Conservation (phyloP, 2,329 filamentous ascomycete species). For the Ceratocystis lukuohia region DNA sequence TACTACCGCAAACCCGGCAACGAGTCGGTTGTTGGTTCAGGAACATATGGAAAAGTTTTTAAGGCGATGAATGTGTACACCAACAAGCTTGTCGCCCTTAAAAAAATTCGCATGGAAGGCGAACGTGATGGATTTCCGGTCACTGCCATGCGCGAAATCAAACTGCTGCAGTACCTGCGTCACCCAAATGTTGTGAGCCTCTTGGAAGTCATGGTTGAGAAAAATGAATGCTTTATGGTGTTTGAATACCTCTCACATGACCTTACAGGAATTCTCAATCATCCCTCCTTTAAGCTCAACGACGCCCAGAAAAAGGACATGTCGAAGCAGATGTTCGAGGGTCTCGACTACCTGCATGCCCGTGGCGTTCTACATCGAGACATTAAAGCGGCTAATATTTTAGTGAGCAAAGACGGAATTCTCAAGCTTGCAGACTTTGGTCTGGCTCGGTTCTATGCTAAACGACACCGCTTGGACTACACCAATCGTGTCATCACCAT, state of each 20-base stretch:
- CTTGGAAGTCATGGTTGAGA: slow-evolving; percentile 93
- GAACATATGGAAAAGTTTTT: slow-evolving; percentile 92
- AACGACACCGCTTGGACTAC: slow-evolving; percentile 81
- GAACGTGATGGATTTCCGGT: slow-evolving; percentile 85
- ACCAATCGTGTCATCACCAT: slow-evolving; percentile 98
- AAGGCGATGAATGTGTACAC: slow-evolving; percentile 91
- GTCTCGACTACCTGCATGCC: slow-evolving; percentile 82
- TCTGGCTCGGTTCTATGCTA: slow-evolving; percentile 88
- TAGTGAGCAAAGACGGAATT: slow-evolving; percentile 78
- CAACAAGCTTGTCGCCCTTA: slow-evolving; percentile 67
- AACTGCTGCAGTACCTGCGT: slow-evolving; percentile 72
- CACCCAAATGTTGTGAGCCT: slow-evolving; percentile 73
- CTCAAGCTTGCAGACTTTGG: slow-evolving; percentile 94
- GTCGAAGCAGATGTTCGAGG: slow-evolving; percentile 83
- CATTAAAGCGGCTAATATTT: slow-evolving; percentile 95
- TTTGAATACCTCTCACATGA: slow-evolving; percentile 98
- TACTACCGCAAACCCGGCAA: slow-evolving; percentile 96
- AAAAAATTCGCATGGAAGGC: slow-evolving; percentile 87
- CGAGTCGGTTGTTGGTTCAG: slow-evolving; percentile 88
- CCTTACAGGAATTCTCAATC: slow-evolving; percentile 85
- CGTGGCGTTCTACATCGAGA: slow-evolving; percentile 91
- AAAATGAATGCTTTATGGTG: slow-evolving; percentile 98
- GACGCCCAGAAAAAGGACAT: slow-evolving; percentile 83
- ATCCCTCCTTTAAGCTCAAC: slow-evolving; percentile 79
- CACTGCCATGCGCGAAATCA: slow-evolving; percentile 82